These are phyloP conservation scores for Populus pruinosa DNA, from an alignment of 345 rosid genomes.

Conservation along the genomic window DNA sequence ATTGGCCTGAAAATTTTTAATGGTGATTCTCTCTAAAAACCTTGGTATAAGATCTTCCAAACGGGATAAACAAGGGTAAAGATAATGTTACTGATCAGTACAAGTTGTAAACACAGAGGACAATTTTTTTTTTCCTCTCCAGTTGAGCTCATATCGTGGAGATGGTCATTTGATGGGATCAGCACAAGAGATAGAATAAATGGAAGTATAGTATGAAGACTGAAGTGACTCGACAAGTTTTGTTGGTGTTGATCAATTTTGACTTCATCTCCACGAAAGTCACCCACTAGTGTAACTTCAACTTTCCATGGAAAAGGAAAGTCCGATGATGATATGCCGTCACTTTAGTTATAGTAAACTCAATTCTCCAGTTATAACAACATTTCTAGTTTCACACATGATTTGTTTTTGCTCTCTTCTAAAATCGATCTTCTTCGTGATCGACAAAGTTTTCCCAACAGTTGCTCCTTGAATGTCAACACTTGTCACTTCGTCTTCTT, in stretches of 20 bases:
- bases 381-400: too few relatives aligned
- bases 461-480: neutral
- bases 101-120: neutral
- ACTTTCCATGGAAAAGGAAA: slow-evolving; percentile 10
- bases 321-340: neutral
- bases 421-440: neutral
- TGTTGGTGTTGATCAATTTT: neutral
- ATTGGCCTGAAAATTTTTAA: neutral
- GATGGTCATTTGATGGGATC: neutral
- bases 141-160: neutral
- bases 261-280: neutral
- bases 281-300: neutral
- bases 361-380: neutral
- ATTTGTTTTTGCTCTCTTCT: neutral
- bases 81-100: neutral
- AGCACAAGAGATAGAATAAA: neutral
- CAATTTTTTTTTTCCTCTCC: neutral
- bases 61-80: neutral
- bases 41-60: neutral
- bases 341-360: neutral
- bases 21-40: neutral
- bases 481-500: neutral
- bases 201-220: neutral
- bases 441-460: neutral
- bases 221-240: neutral